Evolutionary conservation across 108 stramenopile species (phyloP).

Genomic region (Pseudonitzschia pungens): DNA sequence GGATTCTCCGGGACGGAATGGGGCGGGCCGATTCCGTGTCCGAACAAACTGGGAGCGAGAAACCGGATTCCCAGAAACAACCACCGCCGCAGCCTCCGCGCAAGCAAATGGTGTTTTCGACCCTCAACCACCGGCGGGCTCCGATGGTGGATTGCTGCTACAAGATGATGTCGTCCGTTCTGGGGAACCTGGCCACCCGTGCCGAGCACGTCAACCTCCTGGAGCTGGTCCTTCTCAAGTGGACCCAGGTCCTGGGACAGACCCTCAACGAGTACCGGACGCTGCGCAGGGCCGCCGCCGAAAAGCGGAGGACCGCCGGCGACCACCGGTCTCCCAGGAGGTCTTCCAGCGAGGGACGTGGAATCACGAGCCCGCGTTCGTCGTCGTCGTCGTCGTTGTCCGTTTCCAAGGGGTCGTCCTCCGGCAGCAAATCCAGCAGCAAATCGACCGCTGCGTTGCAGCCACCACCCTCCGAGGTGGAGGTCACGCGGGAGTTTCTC

Average conservation of each 20-base stretch:
- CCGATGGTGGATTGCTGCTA: constrained; percentile 72
- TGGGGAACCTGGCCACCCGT: constrained; percentile 72
- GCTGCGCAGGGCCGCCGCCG: constrained; percentile 50
- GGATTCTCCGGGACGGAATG: constrained; percentile 21
- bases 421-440: neutral
- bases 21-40: too few relatives aligned
- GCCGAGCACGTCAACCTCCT: constrained; percentile 80
- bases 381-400: neutral
- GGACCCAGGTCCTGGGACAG: constrained; percentile 65
- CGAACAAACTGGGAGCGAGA: neutral
- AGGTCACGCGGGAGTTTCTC: constrained; percentile 71
- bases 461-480: constrained; percentile 55
- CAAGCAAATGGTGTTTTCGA: constrained; percentile 36
- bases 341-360: neutral
- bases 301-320: constrained; percentile 7
- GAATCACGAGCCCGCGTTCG: neutral
- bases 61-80: neutral
- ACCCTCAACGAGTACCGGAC: constrained; percentile 70
- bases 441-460: neutral
- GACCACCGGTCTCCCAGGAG: neutral
- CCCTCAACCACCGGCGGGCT: constrained; percentile 34
- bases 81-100: neutral
- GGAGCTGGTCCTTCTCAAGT: constrained; percentile 66
- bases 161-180: constrained; percentile 56
- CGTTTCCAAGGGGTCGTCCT: too few relatives aligned